These are phyloP conservation scores for Populus hybrid DNA, from an alignment of 441 rosid genomes.

Conservation along the genomic window DNA sequence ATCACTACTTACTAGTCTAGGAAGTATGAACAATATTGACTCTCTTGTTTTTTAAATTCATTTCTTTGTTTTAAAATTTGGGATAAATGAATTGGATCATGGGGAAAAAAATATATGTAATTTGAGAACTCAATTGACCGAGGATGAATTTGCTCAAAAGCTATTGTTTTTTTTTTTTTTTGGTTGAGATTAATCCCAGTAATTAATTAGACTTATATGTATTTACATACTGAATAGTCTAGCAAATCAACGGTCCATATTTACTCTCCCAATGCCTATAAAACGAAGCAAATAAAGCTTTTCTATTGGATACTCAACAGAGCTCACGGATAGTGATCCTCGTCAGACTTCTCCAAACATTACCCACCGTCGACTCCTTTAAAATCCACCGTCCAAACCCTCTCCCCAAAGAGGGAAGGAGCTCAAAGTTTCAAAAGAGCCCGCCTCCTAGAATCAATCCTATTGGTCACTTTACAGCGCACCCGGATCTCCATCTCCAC, in stretches of 20 bases:
- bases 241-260: not conserved
- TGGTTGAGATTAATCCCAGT: not conserved
- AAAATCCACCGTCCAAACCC: not conserved
- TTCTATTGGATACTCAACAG: conserved; percentile 5
- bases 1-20: too few relatives aligned
- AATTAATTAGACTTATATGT: too few relatives aligned
- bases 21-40: too few relatives aligned
- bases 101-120: too few relatives aligned
- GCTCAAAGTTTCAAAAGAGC: conserved; percentile 7
- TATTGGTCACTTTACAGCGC: conserved; percentile 1
- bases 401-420: not conserved
- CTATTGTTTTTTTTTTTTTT: too few relatives aligned
- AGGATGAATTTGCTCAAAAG: too few relatives aligned
- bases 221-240: not conserved
- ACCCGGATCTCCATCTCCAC: not conserved
- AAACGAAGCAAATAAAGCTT: not conserved
- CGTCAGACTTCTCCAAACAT: not conserved
- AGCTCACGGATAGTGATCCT: conserved; percentile 20
- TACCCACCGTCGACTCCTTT: conserved; percentile 2
- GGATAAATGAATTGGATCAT: too few relatives aligned
- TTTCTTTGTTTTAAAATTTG: too few relatives aligned
- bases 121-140: too few relatives aligned
- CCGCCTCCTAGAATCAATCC: conserved; percentile 1
- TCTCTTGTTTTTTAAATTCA: too few relatives aligned
- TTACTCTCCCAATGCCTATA: too few relatives aligned